phyloP scores from a whole-genome alignment of 2,329 filamentous ascomycete species.

The Beauveria brongniartii region DNA sequence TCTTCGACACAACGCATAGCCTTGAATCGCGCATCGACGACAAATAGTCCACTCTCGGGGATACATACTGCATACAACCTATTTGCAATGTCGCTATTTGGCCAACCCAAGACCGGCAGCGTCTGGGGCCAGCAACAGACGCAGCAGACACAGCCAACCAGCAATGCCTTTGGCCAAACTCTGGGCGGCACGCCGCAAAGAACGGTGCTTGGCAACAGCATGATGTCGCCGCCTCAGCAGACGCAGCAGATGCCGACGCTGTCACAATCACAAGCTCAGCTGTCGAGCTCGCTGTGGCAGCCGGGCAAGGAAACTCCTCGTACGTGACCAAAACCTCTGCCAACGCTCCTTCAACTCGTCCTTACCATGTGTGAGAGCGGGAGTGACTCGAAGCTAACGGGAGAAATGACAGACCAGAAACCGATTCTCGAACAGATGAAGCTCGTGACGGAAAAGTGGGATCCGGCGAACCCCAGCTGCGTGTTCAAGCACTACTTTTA shows the following conservation, averaged over 20 bases:
- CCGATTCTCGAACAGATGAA: constrained; percentile 67
- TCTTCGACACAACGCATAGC: background rate
- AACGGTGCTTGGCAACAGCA: constrained; percentile 21
- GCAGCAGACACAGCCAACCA: constrained; percentile 22
- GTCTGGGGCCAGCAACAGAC: constrained; percentile 32
- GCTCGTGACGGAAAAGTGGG: constrained; percentile 65
- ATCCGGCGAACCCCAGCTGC: constrained; percentile 58
- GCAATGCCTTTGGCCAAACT: constrained; percentile 24
- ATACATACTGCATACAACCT: constrained; percentile 3
- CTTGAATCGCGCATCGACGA: background rate
- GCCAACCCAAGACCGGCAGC: constrained; percentile 27
- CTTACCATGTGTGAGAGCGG: background rate
- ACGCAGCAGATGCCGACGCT: constrained; percentile 34
- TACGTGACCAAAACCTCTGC: constrained; percentile 22
- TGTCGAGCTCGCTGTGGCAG: constrained; percentile 45
- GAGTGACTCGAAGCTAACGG: background rate
- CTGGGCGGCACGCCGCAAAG: constrained; percentile 30
- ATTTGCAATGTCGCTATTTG: constrained; percentile 31
- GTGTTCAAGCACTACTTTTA: constrained; percentile 81
- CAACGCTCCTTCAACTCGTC: background rate
- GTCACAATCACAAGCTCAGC: constrained; percentile 37
- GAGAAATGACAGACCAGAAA: constrained; percentile 48
- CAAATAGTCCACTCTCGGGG: background rate
- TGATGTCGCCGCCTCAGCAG: constrained; percentile 30
- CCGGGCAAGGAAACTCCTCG: constrained; percentile 42